These are phyloP conservation scores for Penicillium sp. DNA, from an alignment of 2,329 filamentous ascomycete genomes.

Conservation along the genomic window DNA sequence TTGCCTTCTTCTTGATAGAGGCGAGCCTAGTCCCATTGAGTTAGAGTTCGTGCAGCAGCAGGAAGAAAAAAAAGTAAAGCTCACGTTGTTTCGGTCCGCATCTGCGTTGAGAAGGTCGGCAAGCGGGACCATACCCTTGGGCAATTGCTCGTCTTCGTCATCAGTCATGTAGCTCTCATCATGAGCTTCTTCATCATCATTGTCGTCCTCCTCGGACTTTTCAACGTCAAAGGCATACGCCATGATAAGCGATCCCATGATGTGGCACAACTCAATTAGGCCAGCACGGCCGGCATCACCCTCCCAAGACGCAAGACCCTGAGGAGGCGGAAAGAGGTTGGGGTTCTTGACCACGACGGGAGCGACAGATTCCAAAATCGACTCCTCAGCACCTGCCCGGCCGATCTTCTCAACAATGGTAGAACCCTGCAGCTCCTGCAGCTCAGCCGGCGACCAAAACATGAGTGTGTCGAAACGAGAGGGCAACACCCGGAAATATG, in stretches of 20 bases:
- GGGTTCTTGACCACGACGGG: slow-evolving; percentile 49
- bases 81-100: slow-evolving; percentile 73
- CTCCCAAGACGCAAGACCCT: slow-evolving; percentile 42
- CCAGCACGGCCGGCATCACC: slow-evolving; percentile 43
- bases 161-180: slow-evolving; percentile 53
- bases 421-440: slow-evolving; percentile 70
- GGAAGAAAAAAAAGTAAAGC: slow-evolving; percentile 20
- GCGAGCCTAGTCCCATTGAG: slow-evolving; percentile 44
- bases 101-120: slow-evolving; percentile 88
- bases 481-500: slow-evolving; percentile 75
- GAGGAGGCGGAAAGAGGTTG: slow-evolving; percentile 40
- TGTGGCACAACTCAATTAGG: slow-evolving; percentile 61
- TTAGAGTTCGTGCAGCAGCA: slow-evolving; percentile 1
- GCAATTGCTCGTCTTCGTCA: slow-evolving; percentile 62
- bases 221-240: slow-evolving; percentile 85
- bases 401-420: slow-evolving; percentile 74
- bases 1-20: slow-evolving; percentile 57
- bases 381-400: slow-evolving; percentile 64
- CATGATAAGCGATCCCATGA: slow-evolving; percentile 87
- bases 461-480: slow-evolving; percentile 75
- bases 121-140: slow-evolving; percentile 85
- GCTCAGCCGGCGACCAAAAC: slow-evolving; percentile 74
- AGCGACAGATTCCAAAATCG: slow-evolving; percentile 58
- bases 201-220: slow-evolving; percentile 54
- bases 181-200: slow-evolving; percentile 50